Evolutionary conservation across 192 early-diverging fungal genomes (phyloP), one percentile per base, ranked within the genome.

Genomic region (Coemansia interrupta): DNA sequence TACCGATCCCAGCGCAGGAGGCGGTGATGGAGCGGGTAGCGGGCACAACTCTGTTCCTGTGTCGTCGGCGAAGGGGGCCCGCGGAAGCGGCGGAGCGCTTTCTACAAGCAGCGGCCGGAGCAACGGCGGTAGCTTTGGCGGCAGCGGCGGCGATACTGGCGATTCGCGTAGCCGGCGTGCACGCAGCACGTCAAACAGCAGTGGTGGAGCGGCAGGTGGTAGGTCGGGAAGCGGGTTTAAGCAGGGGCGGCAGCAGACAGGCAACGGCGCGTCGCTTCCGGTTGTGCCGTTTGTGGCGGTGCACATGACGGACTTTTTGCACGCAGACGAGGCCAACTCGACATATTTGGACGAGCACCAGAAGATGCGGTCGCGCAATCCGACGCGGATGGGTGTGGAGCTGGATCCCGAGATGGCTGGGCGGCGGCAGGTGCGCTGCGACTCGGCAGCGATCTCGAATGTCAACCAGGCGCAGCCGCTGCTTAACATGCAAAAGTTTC

Each of bases 401-500:
- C 12, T 24, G 18, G 22, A 6, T 11, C 11, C 15, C 12, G 44
- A 45, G 43, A 24, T 13, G 38, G 22, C 43, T 15, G 11, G 23
- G 22, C 44, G 28, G 36, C 28, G 28, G 39, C 51, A 52, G 19
- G 8, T 58, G 41, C 69, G 67, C 26, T 69, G 69, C 51, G 66
- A 73, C 36, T 71, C 72, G 2, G 50, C 73, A 1, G 63, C 66
- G 1, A 72, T 72, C 6, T 66, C 70, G 8, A 68, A 62, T 38
- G 56, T 74, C 51, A 73, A 73, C 59, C 71, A 73, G 44, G 67
- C 71, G 5, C 80, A 77, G 64, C 75, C 80, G 36, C 62, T 78
- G 53, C 58, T 82, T 13, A 82, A 82, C 28, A 77, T 78, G 65
- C 75, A 73, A 70, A 82, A 82, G 63, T 71, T 82, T 54, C 73